Evolutionary conservation across 768 basidiomycete genomes (phyloP), one percentile per base, ranked within the genome.

Genomic region (Hypsizygus marmoreus): DNA sequence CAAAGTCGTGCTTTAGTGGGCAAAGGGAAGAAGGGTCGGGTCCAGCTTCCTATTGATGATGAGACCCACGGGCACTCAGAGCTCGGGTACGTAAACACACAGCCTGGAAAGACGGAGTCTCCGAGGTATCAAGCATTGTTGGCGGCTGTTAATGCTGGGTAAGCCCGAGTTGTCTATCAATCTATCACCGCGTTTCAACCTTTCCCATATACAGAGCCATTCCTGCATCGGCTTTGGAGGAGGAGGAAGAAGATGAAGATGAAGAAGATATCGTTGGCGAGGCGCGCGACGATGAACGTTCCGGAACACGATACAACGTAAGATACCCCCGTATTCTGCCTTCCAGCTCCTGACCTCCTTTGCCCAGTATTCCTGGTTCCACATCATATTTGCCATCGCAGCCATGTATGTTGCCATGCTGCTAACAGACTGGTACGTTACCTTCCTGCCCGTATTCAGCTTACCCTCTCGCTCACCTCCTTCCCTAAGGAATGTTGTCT

Each of bases 351-450:
- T n/a, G n/a, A n/a, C n/a, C n/a, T n/a, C n/a, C n/a, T n/a, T n/a
- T n/a, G n/a, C n/a, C n/a, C n/a, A 97, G 94, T 99, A 99, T 64
- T 82, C 93, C 1, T 99, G 94, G 93, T 98, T 99, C 82, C 97
- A 99, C 62, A 70, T 97, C 65, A 97, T 99, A 59, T 99, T 98
- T 62, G 83, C 88, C 34, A 87, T 98, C 56, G 97, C 84, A 22
- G 76, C 93, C 11, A 98, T 98, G 97, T 99, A 99, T 67, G 93
- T 97, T 19, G 93, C 91, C 5, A 95, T 97, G 81, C 74, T 99
- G 11, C 68, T 99, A 43, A 99, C 95, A 1, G 95, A 99, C 68
- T 98, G 97, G 95, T 95, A 64, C 46, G 90, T 73, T 7, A 49
- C 19, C 28, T 42, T 30, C 26, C 33, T 2, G 5, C 26, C 6